These are phyloP conservation scores for Naegleria fowleri DNA, from an alignment of 208 protist species.

Conservation along the genomic window DNA sequence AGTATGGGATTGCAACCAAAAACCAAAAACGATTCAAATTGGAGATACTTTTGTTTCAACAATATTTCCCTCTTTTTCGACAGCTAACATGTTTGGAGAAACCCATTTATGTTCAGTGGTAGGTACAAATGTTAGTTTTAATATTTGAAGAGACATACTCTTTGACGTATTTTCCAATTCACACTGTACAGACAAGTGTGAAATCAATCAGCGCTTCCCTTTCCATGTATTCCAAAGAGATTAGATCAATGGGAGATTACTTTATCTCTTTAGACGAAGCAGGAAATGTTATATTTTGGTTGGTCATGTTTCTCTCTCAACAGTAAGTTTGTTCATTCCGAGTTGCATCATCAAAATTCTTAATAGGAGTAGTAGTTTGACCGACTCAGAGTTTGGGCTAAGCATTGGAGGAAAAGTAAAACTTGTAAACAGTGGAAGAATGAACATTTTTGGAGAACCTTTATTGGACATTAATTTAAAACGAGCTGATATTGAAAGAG, in stretches of 20 bases:
- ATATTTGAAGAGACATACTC: no score
- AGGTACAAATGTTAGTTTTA: no score
- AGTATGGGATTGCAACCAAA: constrained; percentile 6
- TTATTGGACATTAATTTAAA: not conserved
- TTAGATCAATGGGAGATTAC: not conserved
- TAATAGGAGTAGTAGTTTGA: not conserved
- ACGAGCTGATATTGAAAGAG: not conserved
- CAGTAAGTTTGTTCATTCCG: not conserved
- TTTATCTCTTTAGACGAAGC: not conserved
- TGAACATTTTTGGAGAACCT: not conserved
- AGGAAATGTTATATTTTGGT: not conserved
- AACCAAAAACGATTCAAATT: not conserved
- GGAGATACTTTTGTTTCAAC: not conserved
- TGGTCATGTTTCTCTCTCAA: not conserved
- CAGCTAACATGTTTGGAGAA: not conserved
- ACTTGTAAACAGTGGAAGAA: not conserved
- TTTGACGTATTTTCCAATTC: no score
- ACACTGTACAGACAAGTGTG: not conserved
- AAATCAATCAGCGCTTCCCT: not conserved
- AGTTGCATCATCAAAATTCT: no score
- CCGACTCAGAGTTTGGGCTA: not conserved
- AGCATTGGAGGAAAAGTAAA: not conserved
- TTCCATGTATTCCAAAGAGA: not conserved
- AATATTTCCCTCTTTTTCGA: not conserved
- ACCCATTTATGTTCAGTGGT: not conserved